A percentile compares a stretch with the other conserved stretches of the same genome.
These are phyloP conservation scores for Schwanniomyces polymorphus DNA, from an alignment of 805 yeast species.

Conservation along the genomic window DNA sequence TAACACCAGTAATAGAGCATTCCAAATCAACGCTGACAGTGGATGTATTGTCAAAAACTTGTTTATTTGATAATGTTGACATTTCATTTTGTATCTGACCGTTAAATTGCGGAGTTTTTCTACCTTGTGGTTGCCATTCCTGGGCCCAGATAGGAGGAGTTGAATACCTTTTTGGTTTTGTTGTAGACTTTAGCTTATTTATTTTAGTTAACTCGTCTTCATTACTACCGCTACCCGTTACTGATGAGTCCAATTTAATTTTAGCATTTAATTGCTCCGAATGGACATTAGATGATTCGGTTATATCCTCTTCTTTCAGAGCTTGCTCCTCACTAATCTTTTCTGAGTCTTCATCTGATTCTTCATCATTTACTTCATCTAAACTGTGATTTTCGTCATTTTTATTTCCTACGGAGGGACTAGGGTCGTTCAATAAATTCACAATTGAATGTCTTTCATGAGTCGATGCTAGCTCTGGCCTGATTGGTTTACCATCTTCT, in stretches of 20 bases:
- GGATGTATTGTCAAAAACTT: conserved; percentile 29
- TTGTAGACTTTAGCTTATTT: conserved; percentile 17
- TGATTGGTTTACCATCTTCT: conserved; percentile 3
- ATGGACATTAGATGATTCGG: neutral
- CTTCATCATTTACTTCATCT: conserved; percentile 12
- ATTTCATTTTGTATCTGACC: neutral
- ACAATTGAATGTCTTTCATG: conserved; percentile 30
- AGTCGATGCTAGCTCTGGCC: conserved; percentile 4
- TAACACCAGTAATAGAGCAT: conserved; percentile 67
- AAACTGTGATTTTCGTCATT: neutral
- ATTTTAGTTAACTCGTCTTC: conserved; percentile 28
- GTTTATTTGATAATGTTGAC: conserved; percentile 18
- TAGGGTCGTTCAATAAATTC: conserved; percentile 24
- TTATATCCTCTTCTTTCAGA: neutral
- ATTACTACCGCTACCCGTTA: conserved; percentile 5
- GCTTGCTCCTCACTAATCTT: neutral
- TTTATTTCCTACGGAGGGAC: conserved; percentile 4
- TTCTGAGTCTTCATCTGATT: conserved; percentile 11
- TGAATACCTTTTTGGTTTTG: conserved; percentile 61
- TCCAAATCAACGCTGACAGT: conserved; percentile 39
- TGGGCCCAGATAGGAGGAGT: conserved; percentile 84
- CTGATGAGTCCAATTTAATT: conserved; percentile 6
- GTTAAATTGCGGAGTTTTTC: conserved; percentile 1
- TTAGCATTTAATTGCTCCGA: conserved; percentile 8
- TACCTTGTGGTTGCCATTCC: conserved; percentile 56